Evolutionary conservation across 1,284 basidiomycete species (phyloP), one percentile per base, ranked within the genome.

Genomic region (Cutaneotrichosporon sp.): DNA sequence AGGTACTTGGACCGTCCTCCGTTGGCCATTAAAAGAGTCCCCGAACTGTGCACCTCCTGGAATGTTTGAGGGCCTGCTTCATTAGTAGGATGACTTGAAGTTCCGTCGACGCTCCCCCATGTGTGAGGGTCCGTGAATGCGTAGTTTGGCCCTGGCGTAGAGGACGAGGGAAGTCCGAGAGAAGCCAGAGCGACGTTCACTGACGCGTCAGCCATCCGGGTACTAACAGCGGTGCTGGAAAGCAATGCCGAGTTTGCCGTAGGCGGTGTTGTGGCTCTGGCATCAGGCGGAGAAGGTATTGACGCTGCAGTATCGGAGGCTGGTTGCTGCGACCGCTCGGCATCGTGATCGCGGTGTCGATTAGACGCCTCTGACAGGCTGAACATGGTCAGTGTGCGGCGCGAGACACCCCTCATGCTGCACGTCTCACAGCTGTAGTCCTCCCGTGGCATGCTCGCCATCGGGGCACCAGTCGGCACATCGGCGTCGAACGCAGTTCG

Each of bases 1-100:
- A 55, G 44, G n/a, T 51, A 55, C 44, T 51, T 55, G 16, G 54
- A 55, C 9, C 49, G 34, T 9, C 29, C 29, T 1, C 54, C 54
- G 16, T 27, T 31, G 8, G 48, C 44, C 25, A 55, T 41, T 3
- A 55, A 26, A 27, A 55, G 45, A n/a, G 49, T 51, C n/a, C 49
- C 49, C 2, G 29, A 31, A 31, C 29, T 31, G 29, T 31, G 2
- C 3, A 49, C 38, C 3, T 39, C 34, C 10, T 4, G 14, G 34
- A 8, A n/a, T n/a, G n/a, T n/a, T n/a, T n/a, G n/a, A n/a, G n/a
- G n/a, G n/a, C n/a, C n/a, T n/a, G n/a, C n/a, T n/a, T n/a, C n/a
- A n/a, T n/a, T n/a, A n/a, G 17, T 12, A 31, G 27, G 17, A n/a
- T 45, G 29, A 11, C 19, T 20, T 14, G 19, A 5, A 7, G 17